Evolutionary conservation across 2,329 filamentous ascomycete species (phyloP), one percentile per base, ranked within the genome.

Genomic region (Hypocreales sp.): DNA sequence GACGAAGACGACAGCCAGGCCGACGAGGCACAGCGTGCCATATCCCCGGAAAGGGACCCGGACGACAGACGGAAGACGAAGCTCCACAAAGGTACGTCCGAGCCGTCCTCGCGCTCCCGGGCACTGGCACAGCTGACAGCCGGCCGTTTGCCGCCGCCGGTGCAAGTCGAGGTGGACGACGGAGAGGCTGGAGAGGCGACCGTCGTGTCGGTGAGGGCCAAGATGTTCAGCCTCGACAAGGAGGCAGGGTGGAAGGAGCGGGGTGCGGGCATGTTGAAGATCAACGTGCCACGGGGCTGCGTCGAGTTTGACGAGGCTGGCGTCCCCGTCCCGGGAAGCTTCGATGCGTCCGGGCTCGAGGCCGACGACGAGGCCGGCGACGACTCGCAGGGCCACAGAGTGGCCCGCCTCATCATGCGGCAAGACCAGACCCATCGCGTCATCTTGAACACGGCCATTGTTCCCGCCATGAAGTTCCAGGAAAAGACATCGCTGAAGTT

Each of bases 381-480:
- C 13, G 45, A 37, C 3, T 26, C 32, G 7, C 35, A 40, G 31
- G 37, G 40, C 12, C 51, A 58, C 27, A 64, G 65, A 37, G 59
- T 70, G 31, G 65, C 77, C 15, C 78, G 87, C 22, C 68, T 95
- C 38, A 68, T 95, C 34, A 84, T 94, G 73, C 77, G 87, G 12
- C 83, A 92, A 39, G 86, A 94, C 44, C 83, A 84, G 33, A 90
- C 82, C 1, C 74, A 86, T 42, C 72, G 83, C 14, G 73, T 95
- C 29, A 75, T 93, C 35, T 61, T 95, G 27, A 95, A 95, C 54
- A 82, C 79, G 1, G 72, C 75, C 1, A 64, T 95, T 32, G 69
- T 83, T 33, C 77, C 80, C 31, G 70, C 74, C 5, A 79, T 92
- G 67, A 72, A 72, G 24, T 82, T 92, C 44, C 76, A 83, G 33